A percentile compares a stretch with the other conserved stretches of the same genome.
Conservation (phyloP, 2,329 filamentous ascomycete genomes). For the Nigrograna mackinnonii region DNA sequence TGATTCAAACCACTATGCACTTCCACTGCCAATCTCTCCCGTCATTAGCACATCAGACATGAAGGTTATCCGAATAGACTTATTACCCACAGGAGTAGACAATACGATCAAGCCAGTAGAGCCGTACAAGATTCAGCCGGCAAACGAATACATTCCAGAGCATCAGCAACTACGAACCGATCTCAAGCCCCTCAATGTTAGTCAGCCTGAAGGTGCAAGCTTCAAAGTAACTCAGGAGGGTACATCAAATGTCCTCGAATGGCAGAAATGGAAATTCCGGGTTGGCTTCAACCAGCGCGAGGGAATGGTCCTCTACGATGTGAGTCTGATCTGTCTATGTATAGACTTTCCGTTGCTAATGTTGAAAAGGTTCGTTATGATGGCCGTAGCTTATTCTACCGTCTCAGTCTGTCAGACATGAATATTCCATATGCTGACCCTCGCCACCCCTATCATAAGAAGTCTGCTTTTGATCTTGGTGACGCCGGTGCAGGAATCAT, state of each 20-base stretch:
- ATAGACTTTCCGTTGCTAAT: conserved; percentile 8
- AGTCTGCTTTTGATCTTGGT: conserved; percentile 71
- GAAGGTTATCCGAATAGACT: conserved; percentile 70
- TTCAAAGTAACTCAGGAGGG: conserved; percentile 58
- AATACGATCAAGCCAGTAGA: conserved; percentile 58
- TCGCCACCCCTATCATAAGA: conserved; percentile 69
- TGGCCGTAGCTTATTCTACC: conserved; percentile 67
- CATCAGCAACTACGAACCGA: conserved; percentile 63
- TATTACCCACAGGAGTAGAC: conserved; percentile 69
- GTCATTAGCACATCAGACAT: conserved; percentile 63
- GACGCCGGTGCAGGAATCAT: conserved; percentile 68
- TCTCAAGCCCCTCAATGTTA: conserved; percentile 65
- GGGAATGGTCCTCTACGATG: conserved; percentile 70
- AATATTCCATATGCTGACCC: conserved; percentile 67
- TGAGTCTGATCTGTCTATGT: conserved; percentile 42
- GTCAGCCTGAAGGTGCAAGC: conserved; percentile 67
- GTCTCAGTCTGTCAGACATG: conserved; percentile 70
- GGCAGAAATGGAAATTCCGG: conserved; percentile 74
- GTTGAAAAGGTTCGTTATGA: conserved; percentile 54
- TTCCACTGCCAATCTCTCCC: conserved; percentile 69
- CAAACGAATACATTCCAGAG: conserved; percentile 70
- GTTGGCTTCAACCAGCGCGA: conserved; percentile 72
- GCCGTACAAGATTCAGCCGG: conserved; percentile 61
- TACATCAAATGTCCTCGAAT: conserved; percentile 60
- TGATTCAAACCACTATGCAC: conserved; percentile 72